Evolutionary conservation across 1,284 basidiomycete species (phyloP).

Genomic region (Ganoderma resinaceum): DNA sequence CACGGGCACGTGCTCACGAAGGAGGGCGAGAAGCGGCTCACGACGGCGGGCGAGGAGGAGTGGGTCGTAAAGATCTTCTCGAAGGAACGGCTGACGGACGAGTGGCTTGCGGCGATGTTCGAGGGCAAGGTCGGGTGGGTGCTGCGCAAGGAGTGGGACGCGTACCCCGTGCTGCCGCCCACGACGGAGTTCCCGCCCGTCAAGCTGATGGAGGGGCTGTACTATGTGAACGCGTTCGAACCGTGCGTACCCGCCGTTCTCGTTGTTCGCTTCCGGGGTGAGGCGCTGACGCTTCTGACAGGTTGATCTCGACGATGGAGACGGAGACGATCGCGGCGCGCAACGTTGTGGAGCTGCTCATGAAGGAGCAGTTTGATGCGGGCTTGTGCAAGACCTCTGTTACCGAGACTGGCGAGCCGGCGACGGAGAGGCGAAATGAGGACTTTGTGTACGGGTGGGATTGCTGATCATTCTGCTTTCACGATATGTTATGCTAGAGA

Average conservation of each 20-base stretch:
- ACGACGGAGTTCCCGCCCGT: constrained; percentile 77
- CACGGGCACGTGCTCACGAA: constrained; percentile 60
- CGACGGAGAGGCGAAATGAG: constrained; percentile 28
- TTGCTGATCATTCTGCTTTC: constrained; percentile 49
- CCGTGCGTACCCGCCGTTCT: constrained; percentile 43
- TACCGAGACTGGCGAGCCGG: constrained; percentile 10
- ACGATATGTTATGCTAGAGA: neutral
- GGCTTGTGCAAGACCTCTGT: constrained; percentile 59
- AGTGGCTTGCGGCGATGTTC: constrained; percentile 74
- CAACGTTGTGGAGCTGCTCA: constrained; percentile 82
- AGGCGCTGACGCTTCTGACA: constrained; percentile 38
- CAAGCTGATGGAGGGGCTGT: constrained; percentile 78
- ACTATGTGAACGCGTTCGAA: constrained; percentile 92
- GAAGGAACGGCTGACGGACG: constrained; percentile 64
- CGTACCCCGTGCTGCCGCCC: constrained; percentile 78
- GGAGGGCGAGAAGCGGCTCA: constrained; percentile 36
- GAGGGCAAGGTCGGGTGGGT: constrained; percentile 82
- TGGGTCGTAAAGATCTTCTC: constrained; percentile 92
- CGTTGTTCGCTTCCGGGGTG: neutral
- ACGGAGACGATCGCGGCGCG: constrained; percentile 87
- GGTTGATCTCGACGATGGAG: constrained; percentile 90
- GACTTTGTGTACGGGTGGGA: constrained; percentile 75
- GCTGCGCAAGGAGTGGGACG: constrained; percentile 83
- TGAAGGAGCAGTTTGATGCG: constrained; percentile 70
- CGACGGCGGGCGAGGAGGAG: constrained; percentile 33